Evolutionary conservation across 306 rosid genomes (phyloP).

Genomic region (Cucurbita ficifolia): DNA sequence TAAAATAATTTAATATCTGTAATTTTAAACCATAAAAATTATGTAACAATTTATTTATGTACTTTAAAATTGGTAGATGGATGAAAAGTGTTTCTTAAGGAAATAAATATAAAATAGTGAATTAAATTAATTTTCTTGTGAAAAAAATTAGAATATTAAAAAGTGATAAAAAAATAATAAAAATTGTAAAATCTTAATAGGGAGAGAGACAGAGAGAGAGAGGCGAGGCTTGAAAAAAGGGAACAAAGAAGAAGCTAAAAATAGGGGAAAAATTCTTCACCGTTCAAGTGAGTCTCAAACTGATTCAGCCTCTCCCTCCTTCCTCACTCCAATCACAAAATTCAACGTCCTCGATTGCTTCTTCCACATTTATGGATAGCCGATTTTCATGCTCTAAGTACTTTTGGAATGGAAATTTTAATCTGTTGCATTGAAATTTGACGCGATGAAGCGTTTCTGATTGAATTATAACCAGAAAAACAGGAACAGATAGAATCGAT

Average conservation of each 20-base stretch:
- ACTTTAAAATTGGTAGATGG: too few species aligned
- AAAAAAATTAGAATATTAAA: too few species aligned
- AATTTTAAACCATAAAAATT: too few species aligned
- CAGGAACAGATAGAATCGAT: slow-evolving; percentile 1
- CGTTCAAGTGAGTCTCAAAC: slow-evolving; percentile 13
- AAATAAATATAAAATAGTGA: too few species aligned
- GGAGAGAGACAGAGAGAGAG: slow-evolving; percentile 5
- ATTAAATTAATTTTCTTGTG: too few species aligned
- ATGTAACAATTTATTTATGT: too few species aligned
- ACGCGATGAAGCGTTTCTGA: not conserved
- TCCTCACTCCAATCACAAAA: slow-evolving; percentile 1
- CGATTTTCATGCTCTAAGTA: not conserved
- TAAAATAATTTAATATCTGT: too few species aligned
- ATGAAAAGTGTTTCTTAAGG: too few species aligned
- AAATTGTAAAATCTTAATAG: not conserved
- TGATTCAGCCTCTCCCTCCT: slow-evolving; percentile 2
- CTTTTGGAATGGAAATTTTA: not conserved
- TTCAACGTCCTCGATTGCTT: not conserved
- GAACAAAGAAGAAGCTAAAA: slow-evolving; percentile 7
- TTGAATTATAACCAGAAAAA: not conserved
- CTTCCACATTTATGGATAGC: not conserved
- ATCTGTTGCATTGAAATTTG: not conserved
- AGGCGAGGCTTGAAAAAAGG: slow-evolving; percentile 43
- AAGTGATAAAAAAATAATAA: not conserved
- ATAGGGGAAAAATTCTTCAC: slow-evolving; percentile 9